Evolutionary conservation across 441 rosid species (phyloP).

Genomic region (Adansonia madagascariensis): DNA sequence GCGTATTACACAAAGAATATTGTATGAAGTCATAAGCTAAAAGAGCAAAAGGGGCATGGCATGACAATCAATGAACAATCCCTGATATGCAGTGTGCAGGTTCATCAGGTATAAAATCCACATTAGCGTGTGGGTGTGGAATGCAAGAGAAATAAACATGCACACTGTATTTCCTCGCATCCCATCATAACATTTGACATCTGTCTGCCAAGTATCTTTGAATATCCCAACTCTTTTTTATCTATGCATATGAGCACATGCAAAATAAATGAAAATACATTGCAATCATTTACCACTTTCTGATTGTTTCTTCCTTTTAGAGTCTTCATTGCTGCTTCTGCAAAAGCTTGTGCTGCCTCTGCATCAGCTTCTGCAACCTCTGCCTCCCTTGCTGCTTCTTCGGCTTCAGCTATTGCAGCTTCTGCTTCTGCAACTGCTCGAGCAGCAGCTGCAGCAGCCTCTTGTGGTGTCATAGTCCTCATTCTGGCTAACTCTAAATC

Average conservation of each 20-base stretch:
- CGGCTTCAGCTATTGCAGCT: slow-evolving; percentile 85
- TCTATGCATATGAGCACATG: neutral
- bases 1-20: slow-evolving; percentile 27
- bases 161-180: neutral
- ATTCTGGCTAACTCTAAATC: slow-evolving; percentile 77
- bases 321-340: slow-evolving; percentile 81
- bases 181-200: neutral
- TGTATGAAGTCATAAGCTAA: neutral
- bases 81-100: neutral
- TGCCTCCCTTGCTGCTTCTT: slow-evolving; percentile 91
- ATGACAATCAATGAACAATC: neutral
- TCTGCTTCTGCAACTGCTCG: slow-evolving; percentile 94
- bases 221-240: neutral
- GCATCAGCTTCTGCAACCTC: slow-evolving; percentile 93
- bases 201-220: neutral
- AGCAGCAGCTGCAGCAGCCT: slow-evolving; percentile 89
- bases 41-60: neutral
- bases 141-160: neutral
- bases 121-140: neutral
- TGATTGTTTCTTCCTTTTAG: slow-evolving; percentile 60
- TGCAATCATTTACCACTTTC: slow-evolving; percentile 46
- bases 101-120: neutral
- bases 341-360: slow-evolving; percentile 85
- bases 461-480: slow-evolving; percentile 75
- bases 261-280: slow-evolving; percentile 1